These are phyloP conservation scores for Cryptococcus sp. DNA, from an alignment of 1,284 basidiomycete species.

Conservation along the genomic window DNA sequence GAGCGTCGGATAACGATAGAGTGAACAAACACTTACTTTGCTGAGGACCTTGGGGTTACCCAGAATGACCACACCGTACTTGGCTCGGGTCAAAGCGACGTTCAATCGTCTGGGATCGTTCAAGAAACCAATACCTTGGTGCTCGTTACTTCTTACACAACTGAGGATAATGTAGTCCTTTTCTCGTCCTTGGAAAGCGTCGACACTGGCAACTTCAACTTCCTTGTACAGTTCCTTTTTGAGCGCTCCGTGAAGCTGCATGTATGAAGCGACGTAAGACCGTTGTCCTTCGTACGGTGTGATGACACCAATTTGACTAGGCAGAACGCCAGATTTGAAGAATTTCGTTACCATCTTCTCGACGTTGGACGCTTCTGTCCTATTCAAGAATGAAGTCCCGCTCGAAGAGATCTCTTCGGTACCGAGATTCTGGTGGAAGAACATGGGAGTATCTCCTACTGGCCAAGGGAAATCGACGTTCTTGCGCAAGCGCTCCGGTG, in stretches of 20 bases:
- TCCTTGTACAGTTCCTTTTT: conserved; percentile 99
- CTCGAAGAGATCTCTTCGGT: conserved; percentile 99
- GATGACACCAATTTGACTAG: conserved; percentile 94
- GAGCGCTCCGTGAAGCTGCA: conserved; percentile 97
- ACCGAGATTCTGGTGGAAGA: conserved; percentile 98
- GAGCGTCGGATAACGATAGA: not conserved
- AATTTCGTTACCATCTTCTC: conserved; percentile 99
- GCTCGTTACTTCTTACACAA: conserved; percentile 99
- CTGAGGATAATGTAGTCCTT: conserved; percentile 99
- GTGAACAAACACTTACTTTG: conserved; percentile 66
- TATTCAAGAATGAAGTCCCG: conserved; percentile 97
- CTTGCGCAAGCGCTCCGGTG: conserved; percentile 92
- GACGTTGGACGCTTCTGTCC: conserved; percentile 97
- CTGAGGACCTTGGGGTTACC: conserved; percentile 98
- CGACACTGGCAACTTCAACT: conserved; percentile 97
- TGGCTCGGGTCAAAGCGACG: conserved; percentile 94
- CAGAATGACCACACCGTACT: conserved; percentile 96
- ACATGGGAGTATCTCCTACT: conserved; percentile 96
- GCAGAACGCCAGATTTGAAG: conserved; percentile 97
- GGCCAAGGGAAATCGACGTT: conserved; percentile 99
- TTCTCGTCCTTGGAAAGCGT: conserved; percentile 99
- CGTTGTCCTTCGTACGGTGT: conserved; percentile 99
- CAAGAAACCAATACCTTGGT: conserved; percentile 99
- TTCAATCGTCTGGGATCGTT: conserved; percentile 96
- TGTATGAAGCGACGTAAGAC: conserved; percentile 98